These are phyloP conservation scores for Chrysanthemum lavandulifolium DNA, from an alignment of 129 eudicot genomes.

Conservation along the genomic window DNA sequence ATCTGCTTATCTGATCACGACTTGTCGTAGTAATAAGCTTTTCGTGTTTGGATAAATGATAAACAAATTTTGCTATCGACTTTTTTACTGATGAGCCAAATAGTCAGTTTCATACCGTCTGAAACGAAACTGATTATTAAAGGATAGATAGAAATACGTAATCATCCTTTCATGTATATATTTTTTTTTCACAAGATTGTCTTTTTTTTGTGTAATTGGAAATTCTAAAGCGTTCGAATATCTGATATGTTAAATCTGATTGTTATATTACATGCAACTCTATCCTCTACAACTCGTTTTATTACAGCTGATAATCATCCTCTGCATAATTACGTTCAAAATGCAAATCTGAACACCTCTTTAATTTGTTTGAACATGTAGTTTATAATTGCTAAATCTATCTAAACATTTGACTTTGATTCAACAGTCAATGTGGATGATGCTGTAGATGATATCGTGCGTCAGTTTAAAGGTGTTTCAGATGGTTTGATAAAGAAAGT, in stretches of 20 bases:
- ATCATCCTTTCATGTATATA: neutral
- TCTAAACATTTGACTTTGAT: constrained; percentile 15
- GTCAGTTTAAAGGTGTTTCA: constrained; percentile 97
- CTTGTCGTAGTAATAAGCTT: no score
- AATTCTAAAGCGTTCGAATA: neutral
- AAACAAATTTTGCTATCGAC: neutral
- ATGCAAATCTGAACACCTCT: neutral
- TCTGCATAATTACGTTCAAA: neutral
- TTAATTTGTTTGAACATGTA: neutral
- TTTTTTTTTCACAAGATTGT: neutral
- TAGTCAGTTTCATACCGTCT: neutral
- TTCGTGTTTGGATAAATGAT: neutral
- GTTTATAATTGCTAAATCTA: neutral
- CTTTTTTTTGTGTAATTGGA: no score
- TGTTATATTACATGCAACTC: neutral
- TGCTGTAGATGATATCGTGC: constrained; percentile 96
- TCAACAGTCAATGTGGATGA: constrained; percentile 94
- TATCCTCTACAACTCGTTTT: neutral
- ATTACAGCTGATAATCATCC: neutral
- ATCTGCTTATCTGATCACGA: neutral
- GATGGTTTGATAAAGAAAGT: constrained; percentile 86
- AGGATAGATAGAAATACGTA: neutral
- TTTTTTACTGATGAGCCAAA: neutral
- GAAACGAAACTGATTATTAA: neutral
- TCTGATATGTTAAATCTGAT: neutral